Evolutionary conservation across 306 rosid genomes (phyloP), one percentile per base, ranked within the genome.

Genomic region (Dryas alaskensis): DNA sequence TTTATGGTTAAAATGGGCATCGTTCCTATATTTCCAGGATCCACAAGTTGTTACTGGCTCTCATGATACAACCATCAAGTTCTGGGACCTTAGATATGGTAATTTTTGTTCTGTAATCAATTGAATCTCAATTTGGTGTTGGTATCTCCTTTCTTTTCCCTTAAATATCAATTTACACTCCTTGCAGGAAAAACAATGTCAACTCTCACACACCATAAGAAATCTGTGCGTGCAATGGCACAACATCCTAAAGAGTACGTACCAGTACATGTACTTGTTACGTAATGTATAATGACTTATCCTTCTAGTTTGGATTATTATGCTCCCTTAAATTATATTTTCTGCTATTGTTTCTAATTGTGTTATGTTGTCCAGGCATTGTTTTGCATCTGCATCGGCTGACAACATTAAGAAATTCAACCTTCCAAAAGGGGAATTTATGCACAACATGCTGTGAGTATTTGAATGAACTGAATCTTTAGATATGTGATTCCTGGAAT

Each of bases 31-130:
- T 84, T 70, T 75, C 42, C 78, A 94, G 99, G 97, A 94, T 84
- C 99, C 98, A 61, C 99, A 94, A 90, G 99, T 94, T 65, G 88
- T 94, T 69, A 94, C 99, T 19, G 99, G 99, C 57, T 94, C 99
- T 74, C 99, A 95, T 22, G 99, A 95, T 80, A 72, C 88, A 43
- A 95, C 99, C 74, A 92, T 95, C 73, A 95, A 95, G 83, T 90
- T 92, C 85, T 95, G 99, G 99, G 99, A 95, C 85, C 96, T 95
- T 67, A 85, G 98, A 95, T 84, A 86, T 73, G 96, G 99, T 92
- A 90, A 88, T 74, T 73, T 80, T n/a, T 69, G 63, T 54, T 59
- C 67, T 47, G 22, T 3, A 40, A 39, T 47, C 25, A 31, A 62
- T 14, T 63, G 13, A 37, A 37, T 19, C 39, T 25, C 16, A 4